Conservation (phyloP, 192 early-diverging fungal species). For the Entrophospora sp. region DNA sequence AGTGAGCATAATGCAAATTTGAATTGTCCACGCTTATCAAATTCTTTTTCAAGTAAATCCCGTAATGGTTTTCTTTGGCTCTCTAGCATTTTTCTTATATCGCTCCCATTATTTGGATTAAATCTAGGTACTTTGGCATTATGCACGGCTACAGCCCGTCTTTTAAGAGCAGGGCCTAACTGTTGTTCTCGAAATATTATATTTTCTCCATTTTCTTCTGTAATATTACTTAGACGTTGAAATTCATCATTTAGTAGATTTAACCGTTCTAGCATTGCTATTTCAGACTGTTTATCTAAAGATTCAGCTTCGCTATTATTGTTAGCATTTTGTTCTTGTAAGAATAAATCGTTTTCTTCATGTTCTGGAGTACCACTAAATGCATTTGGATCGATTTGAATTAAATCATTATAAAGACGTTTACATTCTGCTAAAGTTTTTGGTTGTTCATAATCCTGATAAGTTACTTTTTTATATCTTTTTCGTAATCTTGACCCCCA, state of each 20-base stretch:
- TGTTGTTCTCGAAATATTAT: no score
- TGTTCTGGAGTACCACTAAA: no score
- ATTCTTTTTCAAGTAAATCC: constrained; percentile 9
- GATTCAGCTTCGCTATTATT: no score
- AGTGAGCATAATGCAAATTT: neutral
- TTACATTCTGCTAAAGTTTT: neutral
- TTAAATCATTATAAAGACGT: neutral
- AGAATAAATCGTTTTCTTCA: no score
- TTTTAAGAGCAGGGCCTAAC: neutral
- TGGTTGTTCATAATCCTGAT: neutral
- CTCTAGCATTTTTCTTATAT: constrained; percentile 15
- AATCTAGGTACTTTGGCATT: neutral
- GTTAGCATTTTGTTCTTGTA: no score
- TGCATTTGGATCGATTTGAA: neutral
- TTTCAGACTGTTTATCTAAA: no score
- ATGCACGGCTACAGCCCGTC: neutral
- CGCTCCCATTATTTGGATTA: constrained; percentile 14
- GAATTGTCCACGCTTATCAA: constrained; percentile 3
- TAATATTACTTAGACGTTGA: no score
- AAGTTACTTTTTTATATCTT: neutral
- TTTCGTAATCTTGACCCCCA: constrained; percentile 2
- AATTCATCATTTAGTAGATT: no score
- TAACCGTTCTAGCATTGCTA: no score
- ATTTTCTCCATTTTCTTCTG: no score
- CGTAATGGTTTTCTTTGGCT: neutral